Evolutionary conservation across 2,329 filamentous ascomycete genomes (phyloP), one percentile per base, ranked within the genome.

Genomic region (Scopulariopsis brevicaulis): DNA sequence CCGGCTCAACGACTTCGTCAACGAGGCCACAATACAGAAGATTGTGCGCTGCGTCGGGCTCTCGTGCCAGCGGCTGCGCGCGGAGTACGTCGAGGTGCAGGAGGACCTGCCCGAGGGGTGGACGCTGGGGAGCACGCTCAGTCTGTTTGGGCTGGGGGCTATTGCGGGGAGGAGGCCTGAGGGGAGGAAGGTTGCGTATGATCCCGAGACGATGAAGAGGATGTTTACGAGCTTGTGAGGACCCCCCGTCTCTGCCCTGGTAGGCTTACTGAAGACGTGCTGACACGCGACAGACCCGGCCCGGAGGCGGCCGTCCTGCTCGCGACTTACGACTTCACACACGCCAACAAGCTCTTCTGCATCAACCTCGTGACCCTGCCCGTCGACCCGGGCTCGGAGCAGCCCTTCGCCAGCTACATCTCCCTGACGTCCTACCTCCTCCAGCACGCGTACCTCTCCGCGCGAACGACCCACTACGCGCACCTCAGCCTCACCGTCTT

Each of bases 331-430:
- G 94, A 97, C 69, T 97, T 97, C 68, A 85, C 86, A 3, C 88
- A 96, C 67, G 88, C 92, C 37, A 99, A 97, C 75, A 97, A 96
- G 72, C 78, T 96, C 10, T 97, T 99, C 71, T 93, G 90, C 70
- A 87, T 89, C 69, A 92, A 87, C 64, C 73, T 99, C 51, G 83
- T 96, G 56, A 85, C 83, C 2, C 68, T 84, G 25, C 67, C 80
- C 6, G 72, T 84, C 1, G 83, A 85, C 54, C 86, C 86, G 64
- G 82, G 78, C 50, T 77, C 82, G 54, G 85, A 93, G 65, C 81
- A 86, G 1, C 88, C 92, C 0, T 85, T 99, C 62, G 84, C 87
- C 53, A 85, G 83, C 64, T 95, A 93, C 67, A 75, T 97, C 32
- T 97, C 93, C 0, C 77, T 96, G 51, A 89, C 89, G 3, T 97